Base-by-base conservation (phyloP, 1,284 basidiomycete species). In the Anthracocystis panici-leucophaei region DNA sequence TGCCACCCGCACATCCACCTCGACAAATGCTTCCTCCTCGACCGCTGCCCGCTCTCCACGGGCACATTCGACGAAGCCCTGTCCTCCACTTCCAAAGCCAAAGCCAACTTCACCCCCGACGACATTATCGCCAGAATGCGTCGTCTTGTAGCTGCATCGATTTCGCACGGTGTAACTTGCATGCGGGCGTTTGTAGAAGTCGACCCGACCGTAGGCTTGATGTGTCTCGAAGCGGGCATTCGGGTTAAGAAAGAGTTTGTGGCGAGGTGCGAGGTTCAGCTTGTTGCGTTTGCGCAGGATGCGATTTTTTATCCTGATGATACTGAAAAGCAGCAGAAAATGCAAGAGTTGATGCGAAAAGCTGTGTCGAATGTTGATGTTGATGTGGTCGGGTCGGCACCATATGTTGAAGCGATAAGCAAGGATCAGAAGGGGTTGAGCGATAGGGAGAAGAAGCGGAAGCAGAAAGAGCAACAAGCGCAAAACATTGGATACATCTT, bases 111-210 rank as follows among this genome's bases (percentile, higher is more conserved):
- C 38, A 64, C 56, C 4, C 48, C 2, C 5, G 2, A 41, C 1
- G 75, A 77, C 38, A 18, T 78, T 3, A 16, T 54, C 2, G 23
- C 33, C 7, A 53, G 76, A 5, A 71, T 71, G 27, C 45, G 54
- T 7, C 46, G 76, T 5, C 35, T 78, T 1, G 52, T 78, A 14
- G 18, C 52, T 1, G 33, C 65, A 20, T 61, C 60, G 6, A 20
- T 78, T 29, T 65, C 65, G 4, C 73, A 78, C 38, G 76, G 76
- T 35, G 68, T 76, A 2, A 68, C 66, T 1, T 23, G 27, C 12
- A 71, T 78, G 68, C 57, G 76, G 1, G 76, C 76, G 1, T 72
- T 73, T 45, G 73, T 78, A 7, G 76, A 78, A 23, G 75, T 78
- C 27, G 76, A 78, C 35, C 74, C 73, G 2, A 73, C 72, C 5